Percentiles rank a stretch among this genome's conserved stretches.
Conservation (phyloP, 768 basidiomycete species). For the Boletus barrowsii region DNA sequence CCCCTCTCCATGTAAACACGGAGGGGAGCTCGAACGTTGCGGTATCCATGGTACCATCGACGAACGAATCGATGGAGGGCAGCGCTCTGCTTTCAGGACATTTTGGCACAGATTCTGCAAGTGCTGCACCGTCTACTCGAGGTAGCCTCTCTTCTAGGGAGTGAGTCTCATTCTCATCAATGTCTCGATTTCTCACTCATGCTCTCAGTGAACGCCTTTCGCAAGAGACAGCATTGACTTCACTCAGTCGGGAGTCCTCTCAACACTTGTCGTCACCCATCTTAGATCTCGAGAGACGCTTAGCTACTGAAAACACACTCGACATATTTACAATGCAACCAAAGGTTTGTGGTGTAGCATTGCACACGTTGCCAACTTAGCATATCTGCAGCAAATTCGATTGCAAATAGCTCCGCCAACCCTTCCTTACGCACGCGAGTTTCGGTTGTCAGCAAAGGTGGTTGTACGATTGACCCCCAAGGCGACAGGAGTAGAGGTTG, state of each 20-base stretch:
- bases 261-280: slow-evolving; percentile 55
- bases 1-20: background rate
- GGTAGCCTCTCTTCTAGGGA: slow-evolving; percentile 53
- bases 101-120: slow-evolving; percentile 33
- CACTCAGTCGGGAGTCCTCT: slow-evolving; percentile 51
- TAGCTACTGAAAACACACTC: slow-evolving; percentile 74
- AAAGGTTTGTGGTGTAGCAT: slow-evolving; percentile 51
- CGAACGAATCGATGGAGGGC: slow-evolving; percentile 1
- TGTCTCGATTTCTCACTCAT: slow-evolving; percentile 6
- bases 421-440: slow-evolving; percentile 72
- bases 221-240: slow-evolving; percentile 54
- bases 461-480: slow-evolving; percentile 74
- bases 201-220: slow-evolving; percentile 55
- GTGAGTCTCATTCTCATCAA: slow-evolving; percentile 37
- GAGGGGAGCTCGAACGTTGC: background rate
- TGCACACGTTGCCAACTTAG: slow-evolving; percentile 1
- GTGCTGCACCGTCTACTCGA: slow-evolving; percentile 49
- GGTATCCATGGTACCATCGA: background rate
- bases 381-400: slow-evolving; percentile 64
- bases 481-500: slow-evolving; percentile 67
- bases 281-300: slow-evolving; percentile 74
- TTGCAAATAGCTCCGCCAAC: slow-evolving; percentile 84
- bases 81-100: slow-evolving; percentile 19
- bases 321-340: slow-evolving; percentile 96
- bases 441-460: slow-evolving; percentile 71